Evolutionary conservation across 805 yeast species (phyloP).

Genomic region (Kregervanrija fluxuum): DNA sequence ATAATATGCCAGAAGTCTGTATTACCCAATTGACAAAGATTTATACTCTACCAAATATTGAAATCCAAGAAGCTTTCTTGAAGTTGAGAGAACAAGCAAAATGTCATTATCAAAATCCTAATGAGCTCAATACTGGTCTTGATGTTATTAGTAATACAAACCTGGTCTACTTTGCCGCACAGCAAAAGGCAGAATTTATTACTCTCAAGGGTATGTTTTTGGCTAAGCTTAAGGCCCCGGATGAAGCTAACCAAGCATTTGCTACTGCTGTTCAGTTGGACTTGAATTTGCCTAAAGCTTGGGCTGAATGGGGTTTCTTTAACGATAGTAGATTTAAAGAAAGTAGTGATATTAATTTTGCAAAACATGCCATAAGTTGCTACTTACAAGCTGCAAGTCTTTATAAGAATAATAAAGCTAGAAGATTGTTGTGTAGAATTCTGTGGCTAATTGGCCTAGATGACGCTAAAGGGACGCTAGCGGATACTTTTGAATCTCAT

Average conservation of each 20-base stretch:
- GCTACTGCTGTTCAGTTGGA: slow-evolving; percentile 97
- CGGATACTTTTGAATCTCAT: slow-evolving; percentile 84
- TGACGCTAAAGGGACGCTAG: slow-evolving; percentile 71
- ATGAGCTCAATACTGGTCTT: slow-evolving; percentile 87
- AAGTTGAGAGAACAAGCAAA: slow-evolving; percentile 95
- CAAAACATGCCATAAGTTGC: slow-evolving; percentile 91
- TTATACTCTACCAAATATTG: slow-evolving; percentile 93
- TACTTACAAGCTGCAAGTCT: slow-evolving; percentile 96
- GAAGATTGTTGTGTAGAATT: slow-evolving; percentile 81
- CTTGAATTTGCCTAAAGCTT: slow-evolving; percentile 88
- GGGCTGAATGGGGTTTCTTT: slow-evolving; percentile 99
- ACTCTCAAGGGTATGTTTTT: slow-evolving; percentile 97
- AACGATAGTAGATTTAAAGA: slow-evolving; percentile 85
- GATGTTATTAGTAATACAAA: slow-evolving; percentile 97
- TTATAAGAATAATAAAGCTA: slow-evolving; percentile 85
- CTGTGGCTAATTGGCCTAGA: slow-evolving; percentile 91
- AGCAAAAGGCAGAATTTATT: slow-evolving; percentile 96
- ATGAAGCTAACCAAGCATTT: slow-evolving; percentile 96
- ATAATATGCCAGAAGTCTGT: slow-evolving; percentile 95
- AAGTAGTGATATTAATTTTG: slow-evolving; percentile 69
- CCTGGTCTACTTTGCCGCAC: slow-evolving; percentile 91
- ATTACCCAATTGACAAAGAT: slow-evolving; percentile 87
- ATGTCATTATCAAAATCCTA: slow-evolving; percentile 89
- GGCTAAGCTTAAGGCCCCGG: slow-evolving; percentile 82
- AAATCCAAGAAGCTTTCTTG: slow-evolving; percentile 95